Evolutionary conservation across 176 grass and related monocot genomes (phyloP).

Genomic region (Metroxylon sagu): DNA sequence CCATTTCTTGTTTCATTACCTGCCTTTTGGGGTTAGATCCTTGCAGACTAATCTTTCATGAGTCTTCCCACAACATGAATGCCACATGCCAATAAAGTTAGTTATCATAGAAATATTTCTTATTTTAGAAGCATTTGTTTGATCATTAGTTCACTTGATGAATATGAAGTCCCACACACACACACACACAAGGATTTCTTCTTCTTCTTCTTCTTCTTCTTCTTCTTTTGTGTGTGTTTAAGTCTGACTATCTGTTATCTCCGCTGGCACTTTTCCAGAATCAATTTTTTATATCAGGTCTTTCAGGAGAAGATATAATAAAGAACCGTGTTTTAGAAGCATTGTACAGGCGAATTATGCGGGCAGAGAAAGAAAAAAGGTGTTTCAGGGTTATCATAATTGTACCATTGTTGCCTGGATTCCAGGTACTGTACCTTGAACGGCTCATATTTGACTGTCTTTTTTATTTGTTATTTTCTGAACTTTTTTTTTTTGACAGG

Average conservation of each 20-base stretch:
- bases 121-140: too few relatives aligned
- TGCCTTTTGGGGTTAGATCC: too few relatives aligned
- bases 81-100: too few relatives aligned
- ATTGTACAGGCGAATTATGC: constrained; percentile 66
- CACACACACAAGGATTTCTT: too few relatives aligned
- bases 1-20: too few relatives aligned
- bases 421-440: constrained; percentile 46
- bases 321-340: constrained; percentile 76
- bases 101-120: too few relatives aligned
- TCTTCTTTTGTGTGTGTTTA: too few relatives aligned
- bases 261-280: constrained; percentile 31
- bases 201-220: too few relatives aligned
- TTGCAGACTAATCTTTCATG: too few relatives aligned
- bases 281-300: constrained; percentile 93
- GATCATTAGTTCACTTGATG: too few relatives aligned
- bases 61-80: too few relatives aligned
- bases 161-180: too few relatives aligned
- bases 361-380: constrained; percentile 58
- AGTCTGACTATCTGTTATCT: constrained; percentile 2
- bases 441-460: neutral
- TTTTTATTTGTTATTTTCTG: constrained; percentile 7
- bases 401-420: constrained; percentile 76
- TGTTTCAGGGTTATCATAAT: constrained; percentile 71
- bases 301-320: constrained; percentile 65
- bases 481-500: constrained; percentile 26